Conservation (phyloP, 768 basidiomycete genomes). For the Lentinula sp. region DNA sequence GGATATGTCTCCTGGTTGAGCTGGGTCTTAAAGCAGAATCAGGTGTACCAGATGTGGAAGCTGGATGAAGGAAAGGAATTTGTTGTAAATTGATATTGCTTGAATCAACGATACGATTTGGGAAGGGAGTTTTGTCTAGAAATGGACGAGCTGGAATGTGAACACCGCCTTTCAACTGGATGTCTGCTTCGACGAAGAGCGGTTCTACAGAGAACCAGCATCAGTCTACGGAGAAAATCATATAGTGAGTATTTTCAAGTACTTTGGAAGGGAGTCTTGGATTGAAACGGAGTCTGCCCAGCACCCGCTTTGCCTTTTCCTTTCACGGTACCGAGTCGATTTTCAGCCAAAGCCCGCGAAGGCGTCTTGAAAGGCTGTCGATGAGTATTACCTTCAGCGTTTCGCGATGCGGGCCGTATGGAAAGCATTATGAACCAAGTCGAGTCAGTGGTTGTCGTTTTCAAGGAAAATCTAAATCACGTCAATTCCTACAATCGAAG, state of each 20-base stretch:
- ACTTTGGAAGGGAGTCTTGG: constrained; percentile 7
- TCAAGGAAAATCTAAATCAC: too few relatives aligned
- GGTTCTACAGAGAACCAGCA: neutral
- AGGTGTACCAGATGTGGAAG: constrained; percentile 28
- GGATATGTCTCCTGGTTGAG: constrained; percentile 58
- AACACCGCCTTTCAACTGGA: constrained; percentile 2
- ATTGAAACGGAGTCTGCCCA: constrained; percentile 29
- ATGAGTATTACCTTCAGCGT: constrained; percentile 18
- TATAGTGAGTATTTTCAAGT: neutral
- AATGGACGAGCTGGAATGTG: constrained; percentile 39
- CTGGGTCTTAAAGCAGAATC: constrained; percentile 55
- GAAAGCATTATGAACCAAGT: constrained; percentile 27
- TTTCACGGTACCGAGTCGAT: constrained; percentile 38
- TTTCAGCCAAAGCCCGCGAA: constrained; percentile 45
- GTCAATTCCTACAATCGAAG: too few relatives aligned
- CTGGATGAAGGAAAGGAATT: constrained; percentile 29
- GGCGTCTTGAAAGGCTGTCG: constrained; percentile 46
- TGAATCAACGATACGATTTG: constrained; percentile 42
- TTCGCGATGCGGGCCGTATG: constrained; percentile 26
- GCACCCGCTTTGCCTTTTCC: constrained; percentile 37
- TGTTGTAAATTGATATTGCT: constrained; percentile 13
- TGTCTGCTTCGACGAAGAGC: neutral
- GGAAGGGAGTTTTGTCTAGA: constrained; percentile 72
- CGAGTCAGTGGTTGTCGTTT: too few relatives aligned
- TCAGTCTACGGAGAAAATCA: too few relatives aligned